These are phyloP conservation scores for Dendrocalamus sinicus DNA, from an alignment of 176 grass and related monocot species.

Conservation along the genomic window DNA sequence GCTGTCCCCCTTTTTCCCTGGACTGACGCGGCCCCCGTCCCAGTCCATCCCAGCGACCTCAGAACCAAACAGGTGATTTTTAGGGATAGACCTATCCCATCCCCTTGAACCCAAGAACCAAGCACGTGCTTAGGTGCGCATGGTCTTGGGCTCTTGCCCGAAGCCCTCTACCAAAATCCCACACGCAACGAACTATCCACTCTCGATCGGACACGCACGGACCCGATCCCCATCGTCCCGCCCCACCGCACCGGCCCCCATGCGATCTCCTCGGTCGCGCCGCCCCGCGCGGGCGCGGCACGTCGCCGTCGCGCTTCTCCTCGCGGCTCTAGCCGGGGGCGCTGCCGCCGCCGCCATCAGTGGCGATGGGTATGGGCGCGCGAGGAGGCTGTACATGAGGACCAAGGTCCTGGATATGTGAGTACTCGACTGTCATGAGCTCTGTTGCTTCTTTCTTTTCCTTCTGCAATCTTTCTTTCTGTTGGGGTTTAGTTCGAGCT, in stretches of 20 bases:
- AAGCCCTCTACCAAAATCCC: neutral
- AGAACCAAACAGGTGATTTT: no score
- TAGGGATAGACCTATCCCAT: no score
- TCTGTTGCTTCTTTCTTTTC: neutral
- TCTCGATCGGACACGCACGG: neutral
- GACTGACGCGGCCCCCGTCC: no score
- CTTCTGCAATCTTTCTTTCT: conserved; percentile 2
- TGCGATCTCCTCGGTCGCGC: conserved; percentile 41
- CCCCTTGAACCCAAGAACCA: no score
- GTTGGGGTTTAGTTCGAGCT: neutral
- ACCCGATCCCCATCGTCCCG: conserved; percentile 39
- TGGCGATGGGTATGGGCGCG: conserved; percentile 56
- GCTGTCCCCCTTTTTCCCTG: no score
- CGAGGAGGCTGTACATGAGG: conserved; percentile 69
- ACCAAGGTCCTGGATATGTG: conserved; percentile 89
- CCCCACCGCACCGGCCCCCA: no score
- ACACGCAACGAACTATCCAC: neutral
- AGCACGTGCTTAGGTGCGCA: no score
- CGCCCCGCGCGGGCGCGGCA: conserved; percentile 16
- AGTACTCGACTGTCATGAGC: conserved; percentile 39
- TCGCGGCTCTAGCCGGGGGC: conserved; percentile 12
- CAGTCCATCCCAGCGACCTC: no score
- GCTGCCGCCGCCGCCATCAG: neutral
- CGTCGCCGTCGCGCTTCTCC: conserved; percentile 30
- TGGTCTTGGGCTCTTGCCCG: neutral